Conservation (phyloP, 2,329 filamentous ascomycete genomes). For the Aspergillus phoenicis region DNA sequence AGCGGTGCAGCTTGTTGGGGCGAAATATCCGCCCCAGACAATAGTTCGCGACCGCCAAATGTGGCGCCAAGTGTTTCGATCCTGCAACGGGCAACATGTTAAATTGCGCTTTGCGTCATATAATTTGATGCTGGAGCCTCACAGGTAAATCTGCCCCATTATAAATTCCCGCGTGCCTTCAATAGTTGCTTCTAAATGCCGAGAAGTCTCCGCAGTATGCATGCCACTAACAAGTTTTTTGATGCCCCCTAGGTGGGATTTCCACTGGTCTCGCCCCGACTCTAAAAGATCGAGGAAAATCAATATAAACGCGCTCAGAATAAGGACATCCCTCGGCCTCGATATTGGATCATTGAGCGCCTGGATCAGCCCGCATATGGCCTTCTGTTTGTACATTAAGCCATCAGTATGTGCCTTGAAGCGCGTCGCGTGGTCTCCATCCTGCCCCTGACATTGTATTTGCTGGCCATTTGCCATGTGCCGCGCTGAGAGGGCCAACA, state of each 20-base stretch:
- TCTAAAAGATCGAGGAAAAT: conserved; percentile 26
- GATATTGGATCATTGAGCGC: conserved; percentile 8
- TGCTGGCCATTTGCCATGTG: conserved; percentile 31
- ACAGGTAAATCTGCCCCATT: conserved; percentile 9
- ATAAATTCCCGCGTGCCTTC: conserved; percentile 3
- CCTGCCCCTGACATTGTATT: too few relatives aligned
- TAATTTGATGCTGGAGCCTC: neutral
- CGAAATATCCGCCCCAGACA: neutral
- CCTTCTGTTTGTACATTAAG: conserved; percentile 24
- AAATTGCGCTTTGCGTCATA: neutral
- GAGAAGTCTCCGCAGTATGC: neutral
- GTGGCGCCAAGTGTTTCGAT: neutral
- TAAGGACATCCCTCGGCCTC: conserved; percentile 10
- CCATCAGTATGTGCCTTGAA: conserved; percentile 26
- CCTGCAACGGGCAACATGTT: neutral
- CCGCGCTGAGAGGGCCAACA: conserved; percentile 36
- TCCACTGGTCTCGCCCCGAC: conserved; percentile 22
- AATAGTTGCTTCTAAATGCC: neutral
- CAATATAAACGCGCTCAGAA: conserved; percentile 22
- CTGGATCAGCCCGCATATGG: conserved; percentile 20
- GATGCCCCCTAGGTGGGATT: conserved; percentile 20
- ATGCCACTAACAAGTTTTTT: neutral
- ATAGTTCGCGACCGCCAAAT: neutral
- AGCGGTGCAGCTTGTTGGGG: neutral
- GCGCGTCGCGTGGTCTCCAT: conserved; percentile 11